A percentile compares a stretch with the other conserved stretches of the same genome.
phyloP scores from a whole-genome alignment of 164 flowering plant species.

The Vitis riparia region DNA sequence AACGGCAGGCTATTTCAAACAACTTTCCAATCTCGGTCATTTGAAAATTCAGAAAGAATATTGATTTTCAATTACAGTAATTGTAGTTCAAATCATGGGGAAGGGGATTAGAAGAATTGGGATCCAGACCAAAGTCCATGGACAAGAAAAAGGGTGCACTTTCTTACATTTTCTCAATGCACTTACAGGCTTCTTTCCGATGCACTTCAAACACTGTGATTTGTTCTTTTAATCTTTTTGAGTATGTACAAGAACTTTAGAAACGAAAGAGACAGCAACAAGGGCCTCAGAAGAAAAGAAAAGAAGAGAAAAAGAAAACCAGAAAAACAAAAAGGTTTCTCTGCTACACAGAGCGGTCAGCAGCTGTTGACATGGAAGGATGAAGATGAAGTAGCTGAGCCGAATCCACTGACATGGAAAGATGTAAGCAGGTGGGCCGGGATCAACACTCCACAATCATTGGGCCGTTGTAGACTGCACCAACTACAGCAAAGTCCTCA shows the following conservation, averaged over 20 bases:
- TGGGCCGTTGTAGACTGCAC: slow-evolving; percentile 49
- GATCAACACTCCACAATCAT: slow-evolving; percentile 31
- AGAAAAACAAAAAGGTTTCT: background rate
- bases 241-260: slow-evolving; percentile 22
- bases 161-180: slow-evolving; percentile 14
- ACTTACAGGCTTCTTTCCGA: slow-evolving; percentile 1
- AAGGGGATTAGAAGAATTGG: background rate
- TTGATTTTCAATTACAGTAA: too few species aligned
- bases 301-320: background rate
- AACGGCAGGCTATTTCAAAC: background rate
- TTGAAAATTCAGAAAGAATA: too few species aligned
- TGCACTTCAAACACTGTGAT: background rate
- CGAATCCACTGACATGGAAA: background rate
- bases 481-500: slow-evolving; percentile 40
- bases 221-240: slow-evolving; percentile 1
- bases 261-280: background rate
- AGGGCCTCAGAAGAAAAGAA: slow-evolving; percentile 2
- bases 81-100: background rate
- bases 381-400: background rate
- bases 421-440: background rate
- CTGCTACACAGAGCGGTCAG: background rate
- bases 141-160: background rate
- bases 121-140: background rate
- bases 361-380: slow-evolving; percentile 11
- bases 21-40: background rate